phyloP scores from a whole-genome alignment of 2,329 filamentous ascomycete genomes.

The Cordyceps cateniannulata region DNA sequence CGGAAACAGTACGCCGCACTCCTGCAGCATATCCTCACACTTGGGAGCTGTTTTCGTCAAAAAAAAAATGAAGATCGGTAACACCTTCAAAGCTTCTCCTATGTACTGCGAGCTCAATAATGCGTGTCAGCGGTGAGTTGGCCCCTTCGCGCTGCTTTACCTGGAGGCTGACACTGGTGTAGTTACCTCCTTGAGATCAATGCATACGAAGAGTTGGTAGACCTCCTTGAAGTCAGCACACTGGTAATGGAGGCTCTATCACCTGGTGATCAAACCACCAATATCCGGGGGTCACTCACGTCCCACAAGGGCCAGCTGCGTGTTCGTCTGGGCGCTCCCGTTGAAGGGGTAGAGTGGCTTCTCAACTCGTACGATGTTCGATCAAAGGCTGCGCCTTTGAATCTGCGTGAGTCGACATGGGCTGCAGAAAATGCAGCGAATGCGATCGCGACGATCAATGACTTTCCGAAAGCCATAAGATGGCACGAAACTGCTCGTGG shows the following conservation, averaged over 20 bases:
- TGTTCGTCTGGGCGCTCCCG: background rate
- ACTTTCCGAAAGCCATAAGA: background rate
- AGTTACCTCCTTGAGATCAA: constrained; percentile 4
- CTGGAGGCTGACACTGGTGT: background rate
- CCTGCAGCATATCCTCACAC: constrained; percentile 10
- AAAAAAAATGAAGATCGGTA: background rate
- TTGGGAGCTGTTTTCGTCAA: background rate
- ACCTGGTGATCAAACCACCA: background rate
- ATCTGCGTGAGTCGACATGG: background rate
- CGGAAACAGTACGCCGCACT: constrained; percentile 9
- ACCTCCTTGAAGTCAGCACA: background rate
- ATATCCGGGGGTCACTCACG: background rate
- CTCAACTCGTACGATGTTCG: background rate
- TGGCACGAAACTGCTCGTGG: background rate
- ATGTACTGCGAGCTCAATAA: constrained; percentile 4
- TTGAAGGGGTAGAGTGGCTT: background rate
- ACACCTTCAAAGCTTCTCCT: background rate
- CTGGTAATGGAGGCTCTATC: background rate
- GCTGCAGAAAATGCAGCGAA: background rate
- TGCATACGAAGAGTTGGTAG: background rate
- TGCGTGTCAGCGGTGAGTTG: constrained; percentile 1
- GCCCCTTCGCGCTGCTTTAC: too few relatives aligned
- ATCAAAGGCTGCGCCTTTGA: background rate
- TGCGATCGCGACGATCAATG: background rate
- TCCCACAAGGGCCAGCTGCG: background rate